Base-by-base conservation (phyloP, 257 asterid genomes). In the Hygrophila difformis region DNA sequence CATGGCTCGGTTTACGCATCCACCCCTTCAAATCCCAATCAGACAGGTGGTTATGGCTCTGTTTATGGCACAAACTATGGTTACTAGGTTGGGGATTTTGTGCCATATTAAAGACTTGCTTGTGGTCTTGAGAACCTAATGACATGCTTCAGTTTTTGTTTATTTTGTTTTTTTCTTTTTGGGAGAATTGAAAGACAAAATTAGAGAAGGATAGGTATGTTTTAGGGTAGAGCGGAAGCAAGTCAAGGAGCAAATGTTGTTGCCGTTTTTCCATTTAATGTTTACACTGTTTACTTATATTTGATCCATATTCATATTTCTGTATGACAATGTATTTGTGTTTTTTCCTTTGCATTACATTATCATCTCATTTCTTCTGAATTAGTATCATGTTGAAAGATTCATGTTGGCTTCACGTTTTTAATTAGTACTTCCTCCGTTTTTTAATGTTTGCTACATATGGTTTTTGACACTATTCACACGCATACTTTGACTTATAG, bases 1-100 rank as follows among this genome's bases (percentile, higher is more conserved):
- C 81, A 73, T 13, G 60, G 74, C 37, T 55, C 76, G 0, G 63
- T 63, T 11, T 86, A 86, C 50, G 29, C 81, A 11, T 48, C 96
- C 0, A 63, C 77, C 8, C 66, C 95, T 55, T 50, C 93, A 10
- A 83, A 76, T 50, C 65, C 85, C 11, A 70, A 62, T 33, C 74
- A 65, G 35, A 53, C 67, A 3, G 85, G 84, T 1, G 85, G 83
- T 13, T 87, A 87, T 28, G 81, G 86, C 62, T 72, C 88, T 2
- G 79, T 65, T 19, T 80, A 83, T 28, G 93, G 93, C 21, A 53
- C 70, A 57, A 80, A 60, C 51, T 87, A 87, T 46, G 97, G 97
- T 40, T 87, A 87, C 47, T 87, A 67, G 69, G 66, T 26, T 8
- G 8, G 4, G 35, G 23, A 38, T 8, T 3, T 0, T 12, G 26